phyloP scores from a whole-genome alignment of 371 early-diverging fungal genomes.

The Syncephalis plumigaleata region DNA sequence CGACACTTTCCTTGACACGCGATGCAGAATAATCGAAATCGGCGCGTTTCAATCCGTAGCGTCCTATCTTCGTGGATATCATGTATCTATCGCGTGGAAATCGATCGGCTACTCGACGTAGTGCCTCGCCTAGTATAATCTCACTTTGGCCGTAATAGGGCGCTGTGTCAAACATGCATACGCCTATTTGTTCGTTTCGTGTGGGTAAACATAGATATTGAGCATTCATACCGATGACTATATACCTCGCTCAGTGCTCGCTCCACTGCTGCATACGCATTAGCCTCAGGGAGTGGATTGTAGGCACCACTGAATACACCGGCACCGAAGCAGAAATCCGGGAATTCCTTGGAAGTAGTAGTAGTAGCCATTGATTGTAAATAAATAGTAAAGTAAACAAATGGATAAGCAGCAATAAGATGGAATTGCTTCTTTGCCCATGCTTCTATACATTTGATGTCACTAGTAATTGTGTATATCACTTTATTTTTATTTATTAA shows the following conservation, averaged over 20 bases:
- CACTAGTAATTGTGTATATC: too few species aligned
- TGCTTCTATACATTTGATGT: too few species aligned
- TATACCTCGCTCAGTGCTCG: slow-evolving; percentile 7
- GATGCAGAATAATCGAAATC: slow-evolving; percentile 51
- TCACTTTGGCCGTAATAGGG: slow-evolving; percentile 64
- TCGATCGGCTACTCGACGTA: slow-evolving; percentile 22
- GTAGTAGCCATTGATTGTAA: too few species aligned
- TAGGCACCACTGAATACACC: slow-evolving; percentile 6
- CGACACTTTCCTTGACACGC: slow-evolving; percentile 30
- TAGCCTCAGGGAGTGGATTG: slow-evolving; percentile 1
- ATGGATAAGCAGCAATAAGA: too few species aligned
- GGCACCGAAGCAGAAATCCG: slow-evolving; percentile 8
- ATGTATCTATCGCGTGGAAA: slow-evolving; percentile 45
- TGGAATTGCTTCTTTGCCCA: too few species aligned
- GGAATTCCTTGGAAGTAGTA: background rate
- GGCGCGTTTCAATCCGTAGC: slow-evolving; percentile 41
- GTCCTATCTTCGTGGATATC: slow-evolving; percentile 54
- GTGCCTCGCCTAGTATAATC: slow-evolving; percentile 42
- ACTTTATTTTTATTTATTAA: too few species aligned
- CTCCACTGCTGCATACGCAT: slow-evolving; percentile 1
- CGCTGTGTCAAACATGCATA: slow-evolving; percentile 58
- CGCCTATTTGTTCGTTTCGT: slow-evolving; percentile 23
- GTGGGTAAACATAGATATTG: background rate
- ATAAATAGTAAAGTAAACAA: too few species aligned
- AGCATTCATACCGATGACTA: background rate